These are phyloP conservation scores for Euphorbia schlechtendalii DNA, from an alignment of 441 rosid genomes.

Conservation along the genomic window DNA sequence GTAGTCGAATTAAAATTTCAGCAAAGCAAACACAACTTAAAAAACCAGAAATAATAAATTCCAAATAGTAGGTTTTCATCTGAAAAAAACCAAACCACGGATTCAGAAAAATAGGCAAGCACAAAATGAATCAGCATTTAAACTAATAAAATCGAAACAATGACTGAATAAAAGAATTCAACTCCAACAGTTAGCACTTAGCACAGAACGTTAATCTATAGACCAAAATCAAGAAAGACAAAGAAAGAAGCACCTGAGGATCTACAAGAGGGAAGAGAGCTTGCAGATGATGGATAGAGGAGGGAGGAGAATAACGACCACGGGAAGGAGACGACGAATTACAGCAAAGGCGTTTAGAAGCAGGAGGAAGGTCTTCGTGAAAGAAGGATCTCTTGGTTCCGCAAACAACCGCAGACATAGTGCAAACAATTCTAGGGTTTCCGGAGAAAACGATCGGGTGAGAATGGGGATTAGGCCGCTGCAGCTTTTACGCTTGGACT, in stretches of 20 bases:
- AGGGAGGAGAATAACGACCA: slow-evolving; percentile 24
- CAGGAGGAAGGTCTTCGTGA: slow-evolving; percentile 60
- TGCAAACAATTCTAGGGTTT: too few species aligned
- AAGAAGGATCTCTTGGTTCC: slow-evolving; percentile 66
- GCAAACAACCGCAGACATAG: slow-evolving; percentile 75
- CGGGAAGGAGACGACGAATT: slow-evolving; percentile 32
- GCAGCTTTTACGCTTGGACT: too few species aligned
- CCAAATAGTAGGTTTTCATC: not conserved
- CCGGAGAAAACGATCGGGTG: not conserved
- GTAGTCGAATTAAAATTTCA: not conserved
- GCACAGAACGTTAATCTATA: not conserved
- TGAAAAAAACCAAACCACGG: not conserved
- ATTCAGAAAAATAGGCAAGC: not conserved
- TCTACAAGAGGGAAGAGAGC: slow-evolving; percentile 23
- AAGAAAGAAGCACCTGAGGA: slow-evolving; percentile 30
- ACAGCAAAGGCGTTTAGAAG: slow-evolving; percentile 53
- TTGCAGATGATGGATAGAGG: slow-evolving; percentile 36
- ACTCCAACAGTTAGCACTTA: not conserved
- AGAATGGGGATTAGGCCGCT: slow-evolving; percentile 8
- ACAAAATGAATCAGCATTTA: not conserved
- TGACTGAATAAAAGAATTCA: not conserved
- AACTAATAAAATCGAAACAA: not conserved
- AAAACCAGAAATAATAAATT: too few species aligned
- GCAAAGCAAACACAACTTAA: too few species aligned
- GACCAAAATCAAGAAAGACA: not conserved